phyloP scores from a whole-genome alignment of 2,329 filamentous ascomycete species.

The Truncatella angustata region DNA sequence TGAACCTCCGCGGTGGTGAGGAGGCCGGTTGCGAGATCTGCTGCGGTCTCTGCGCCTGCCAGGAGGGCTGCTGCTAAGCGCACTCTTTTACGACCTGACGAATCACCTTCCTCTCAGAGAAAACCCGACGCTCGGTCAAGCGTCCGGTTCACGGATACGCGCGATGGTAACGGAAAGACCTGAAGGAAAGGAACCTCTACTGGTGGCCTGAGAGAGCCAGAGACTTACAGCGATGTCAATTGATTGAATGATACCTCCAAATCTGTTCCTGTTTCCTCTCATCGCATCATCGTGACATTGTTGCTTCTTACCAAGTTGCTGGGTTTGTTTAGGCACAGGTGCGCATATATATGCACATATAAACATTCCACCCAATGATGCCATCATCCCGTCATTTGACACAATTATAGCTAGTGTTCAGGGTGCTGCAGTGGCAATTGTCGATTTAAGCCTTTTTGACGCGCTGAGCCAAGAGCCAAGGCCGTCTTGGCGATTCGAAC shows the following conservation, averaged over 20 bases:
- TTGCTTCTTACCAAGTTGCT: neutral
- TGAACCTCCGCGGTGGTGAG: constrained; percentile 42
- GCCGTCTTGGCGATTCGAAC: constrained; percentile 29
- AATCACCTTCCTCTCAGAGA: neutral
- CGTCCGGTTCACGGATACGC: neutral
- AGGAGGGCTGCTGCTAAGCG: constrained; percentile 41
- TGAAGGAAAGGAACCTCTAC: neutral
- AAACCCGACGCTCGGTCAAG: too few species aligned
- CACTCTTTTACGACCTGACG: neutral
- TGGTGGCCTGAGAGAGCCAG: neutral
- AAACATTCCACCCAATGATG: neutral
- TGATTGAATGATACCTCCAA: constrained; percentile 8
- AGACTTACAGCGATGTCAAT: constrained; percentile 1
- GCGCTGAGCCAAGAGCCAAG: constrained; percentile 9
- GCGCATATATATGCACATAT: too few species aligned
- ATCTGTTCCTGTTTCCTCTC: neutral
- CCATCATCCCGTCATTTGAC: neutral
- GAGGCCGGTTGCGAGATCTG: constrained; percentile 45
- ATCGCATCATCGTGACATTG: neutral
- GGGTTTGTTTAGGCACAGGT: neutral
- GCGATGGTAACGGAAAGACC: neutral
- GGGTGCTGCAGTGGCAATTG: neutral
- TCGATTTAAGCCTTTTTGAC: constrained; percentile 25
- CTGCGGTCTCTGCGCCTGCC: constrained; percentile 43
- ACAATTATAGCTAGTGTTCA: neutral